Percentiles rank a stretch among this genome's conserved stretches.
These are phyloP conservation scores for Nothophaeocryptopus gaeumannii DNA, from an alignment of 2,329 filamentous ascomycete species.

Conservation along the genomic window DNA sequence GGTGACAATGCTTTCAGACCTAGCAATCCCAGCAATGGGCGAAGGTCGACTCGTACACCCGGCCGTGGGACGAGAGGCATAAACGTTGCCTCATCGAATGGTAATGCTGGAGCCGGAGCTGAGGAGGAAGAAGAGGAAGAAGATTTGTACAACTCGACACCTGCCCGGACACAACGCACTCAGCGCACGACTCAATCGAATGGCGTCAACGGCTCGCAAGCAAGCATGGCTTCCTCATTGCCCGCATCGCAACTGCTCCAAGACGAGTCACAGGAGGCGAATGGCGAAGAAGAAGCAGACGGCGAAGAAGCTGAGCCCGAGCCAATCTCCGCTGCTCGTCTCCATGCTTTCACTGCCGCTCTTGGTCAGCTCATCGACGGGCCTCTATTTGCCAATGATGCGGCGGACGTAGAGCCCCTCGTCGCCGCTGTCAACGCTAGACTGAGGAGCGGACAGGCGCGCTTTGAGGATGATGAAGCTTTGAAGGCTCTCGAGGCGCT, in stretches of 20 bases:
- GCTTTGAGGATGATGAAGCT: slow-evolving; percentile 71
- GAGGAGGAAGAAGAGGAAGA: slow-evolving; percentile 51
- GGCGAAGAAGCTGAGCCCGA: slow-evolving; percentile 41
- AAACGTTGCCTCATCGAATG: slow-evolving; percentile 23
- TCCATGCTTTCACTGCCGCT: slow-evolving; percentile 72
- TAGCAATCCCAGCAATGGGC: slow-evolving; percentile 8
- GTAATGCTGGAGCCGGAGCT: slow-evolving; percentile 32
- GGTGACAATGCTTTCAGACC: slow-evolving; percentile 31
- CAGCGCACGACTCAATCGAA: slow-evolving; percentile 36
- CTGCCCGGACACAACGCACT: slow-evolving; percentile 11
- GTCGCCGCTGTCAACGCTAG: slow-evolving; percentile 75
- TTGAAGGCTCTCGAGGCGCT: slow-evolving; percentile 73
- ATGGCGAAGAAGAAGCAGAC: slow-evolving; percentile 31
- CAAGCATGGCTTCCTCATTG: slow-evolving; percentile 76
- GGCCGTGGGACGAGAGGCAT: slow-evolving; percentile 24
- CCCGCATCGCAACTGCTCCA: slow-evolving; percentile 68
- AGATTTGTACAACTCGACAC: slow-evolving; percentile 50
- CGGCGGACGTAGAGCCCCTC: slow-evolving; percentile 70
- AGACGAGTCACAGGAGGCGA: slow-evolving; percentile 49
- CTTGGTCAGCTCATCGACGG: slow-evolving; percentile 81
- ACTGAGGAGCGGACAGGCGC: slow-evolving; percentile 55
- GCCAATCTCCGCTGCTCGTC: slow-evolving; percentile 59
- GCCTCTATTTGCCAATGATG: slow-evolving; percentile 81
- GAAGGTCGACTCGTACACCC: slow-evolving; percentile 29
- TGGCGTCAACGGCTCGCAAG: slow-evolving; percentile 46